These are phyloP conservation scores for Platanthera zijinensis DNA, from an alignment of 106 monocot genomes.

Conservation along the genomic window DNA sequence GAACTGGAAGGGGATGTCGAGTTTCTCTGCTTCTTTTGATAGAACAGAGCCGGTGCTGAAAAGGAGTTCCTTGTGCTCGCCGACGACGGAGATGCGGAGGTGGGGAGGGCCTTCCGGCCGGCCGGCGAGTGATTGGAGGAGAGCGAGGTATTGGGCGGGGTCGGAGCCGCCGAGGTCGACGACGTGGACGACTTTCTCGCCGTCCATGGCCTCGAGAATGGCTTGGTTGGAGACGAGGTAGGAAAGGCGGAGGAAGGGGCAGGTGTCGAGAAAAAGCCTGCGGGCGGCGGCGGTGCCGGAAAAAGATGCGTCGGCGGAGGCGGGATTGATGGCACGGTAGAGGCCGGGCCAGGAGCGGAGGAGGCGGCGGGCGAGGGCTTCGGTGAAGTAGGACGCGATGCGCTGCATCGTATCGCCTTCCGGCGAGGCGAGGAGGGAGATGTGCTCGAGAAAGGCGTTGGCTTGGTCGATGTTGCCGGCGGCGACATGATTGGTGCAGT, in stretches of 20 bases:
- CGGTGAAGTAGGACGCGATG: conserved; percentile 53
- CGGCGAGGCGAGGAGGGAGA: conserved; percentile 50
- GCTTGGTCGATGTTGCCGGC: conserved; percentile 37
- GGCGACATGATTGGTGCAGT: conserved; percentile 58
- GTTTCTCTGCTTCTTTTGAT: conserved; percentile 52
- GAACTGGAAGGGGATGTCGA: conserved; percentile 74
- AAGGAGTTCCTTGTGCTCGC: conserved; percentile 32
- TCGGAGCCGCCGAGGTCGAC: conserved; percentile 33
- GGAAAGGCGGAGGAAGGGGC: conserved; percentile 41
- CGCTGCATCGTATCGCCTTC: conserved; percentile 78
- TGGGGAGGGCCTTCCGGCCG: conserved; percentile 44
- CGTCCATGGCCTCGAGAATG: conserved; percentile 47
- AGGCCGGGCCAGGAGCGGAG: conserved; percentile 44
- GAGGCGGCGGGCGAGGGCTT: conserved; percentile 48
- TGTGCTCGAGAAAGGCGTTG: conserved; percentile 46
- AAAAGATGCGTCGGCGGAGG: not conserved
- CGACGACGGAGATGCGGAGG: conserved; percentile 52
- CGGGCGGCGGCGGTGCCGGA: conserved; percentile 13
- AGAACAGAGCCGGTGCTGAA: conserved; percentile 21
- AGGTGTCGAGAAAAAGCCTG: conserved; percentile 30
- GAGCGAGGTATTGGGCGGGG: conserved; percentile 36
- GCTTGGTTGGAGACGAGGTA: conserved; percentile 39
- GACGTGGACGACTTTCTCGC: conserved; percentile 41
- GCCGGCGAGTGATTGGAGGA: conserved; percentile 31
- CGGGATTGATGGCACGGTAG: conserved; percentile 25